These are phyloP conservation scores for Chaetomium sp. DNA, from an alignment of 2,329 filamentous ascomycete species.

Conservation along the genomic window DNA sequence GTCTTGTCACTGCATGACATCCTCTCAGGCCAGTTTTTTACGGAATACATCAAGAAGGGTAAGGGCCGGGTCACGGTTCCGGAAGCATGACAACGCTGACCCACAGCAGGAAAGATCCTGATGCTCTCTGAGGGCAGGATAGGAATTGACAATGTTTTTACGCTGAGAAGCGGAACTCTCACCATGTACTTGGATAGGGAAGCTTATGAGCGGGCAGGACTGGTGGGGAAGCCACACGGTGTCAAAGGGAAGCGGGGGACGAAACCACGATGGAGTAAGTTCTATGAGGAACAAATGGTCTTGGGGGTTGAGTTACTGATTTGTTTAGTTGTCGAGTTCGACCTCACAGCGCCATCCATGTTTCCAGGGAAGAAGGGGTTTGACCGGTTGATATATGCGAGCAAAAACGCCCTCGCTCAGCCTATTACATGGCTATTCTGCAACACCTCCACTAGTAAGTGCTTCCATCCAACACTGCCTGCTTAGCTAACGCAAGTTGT, in stretches of 20 bases:
- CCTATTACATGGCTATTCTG: constrained; percentile 78
- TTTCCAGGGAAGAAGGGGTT: constrained; percentile 81
- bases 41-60: constrained; percentile 82
- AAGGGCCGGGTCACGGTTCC: constrained; percentile 22
- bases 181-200: constrained; percentile 78
- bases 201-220: constrained; percentile 78
- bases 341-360: constrained; percentile 76
- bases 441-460: constrained; percentile 55
- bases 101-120: constrained; percentile 65
- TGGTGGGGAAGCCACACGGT: constrained; percentile 70
- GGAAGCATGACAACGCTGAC: background rate
- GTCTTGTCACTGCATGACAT: constrained; percentile 73
- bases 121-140: constrained; percentile 81
- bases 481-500: constrained; percentile 35
- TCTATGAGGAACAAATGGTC: too few relatives aligned
- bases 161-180: constrained; percentile 69
- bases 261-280: constrained; percentile 74
- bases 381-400: constrained; percentile 75
- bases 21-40: constrained; percentile 75
- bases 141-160: constrained; percentile 72
- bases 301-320: constrained; percentile 36
- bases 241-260: constrained; percentile 59
- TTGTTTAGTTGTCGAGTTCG: constrained; percentile 68
- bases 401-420: constrained; percentile 71
- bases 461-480: background rate